phyloP scores from a whole-genome alignment of 306 rosid species.

The Glycine tomentella region DNA sequence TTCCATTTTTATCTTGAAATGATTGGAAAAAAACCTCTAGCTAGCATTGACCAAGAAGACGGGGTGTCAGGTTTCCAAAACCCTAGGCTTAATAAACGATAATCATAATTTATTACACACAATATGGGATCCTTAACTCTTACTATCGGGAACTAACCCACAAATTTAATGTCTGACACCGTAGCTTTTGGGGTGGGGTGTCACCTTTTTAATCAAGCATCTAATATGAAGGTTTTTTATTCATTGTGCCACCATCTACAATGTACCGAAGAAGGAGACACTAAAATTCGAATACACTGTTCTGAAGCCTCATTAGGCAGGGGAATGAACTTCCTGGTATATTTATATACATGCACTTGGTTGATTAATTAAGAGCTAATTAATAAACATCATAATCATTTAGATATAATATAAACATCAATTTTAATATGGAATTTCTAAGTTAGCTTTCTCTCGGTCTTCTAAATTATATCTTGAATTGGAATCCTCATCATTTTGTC shows the following conservation, averaged over 20 bases:
- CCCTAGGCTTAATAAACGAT: constrained; percentile 59
- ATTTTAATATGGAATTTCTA: constrained; percentile 18
- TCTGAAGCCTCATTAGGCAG: constrained; percentile 55
- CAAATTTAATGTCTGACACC: constrained; percentile 52
- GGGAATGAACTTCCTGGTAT: too few species aligned
- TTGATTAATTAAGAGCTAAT: neutral
- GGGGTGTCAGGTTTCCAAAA: constrained; percentile 51
- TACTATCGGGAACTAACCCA: constrained; percentile 49
- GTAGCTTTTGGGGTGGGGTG: constrained; percentile 36
- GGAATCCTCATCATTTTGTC: neutral
- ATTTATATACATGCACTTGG: neutral
- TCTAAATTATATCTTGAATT: neutral
- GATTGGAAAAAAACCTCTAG: constrained; percentile 30
- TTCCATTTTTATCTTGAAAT: constrained; percentile 9
- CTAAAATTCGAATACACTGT: constrained; percentile 55
- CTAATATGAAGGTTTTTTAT: constrained; percentile 26
- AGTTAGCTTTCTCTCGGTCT: neutral
- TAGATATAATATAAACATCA: constrained; percentile 38
- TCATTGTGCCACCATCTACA: constrained; percentile 42
- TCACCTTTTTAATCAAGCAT: constrained; percentile 27
- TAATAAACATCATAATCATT: constrained; percentile 29
- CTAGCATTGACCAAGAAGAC: constrained; percentile 47
- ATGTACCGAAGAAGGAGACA: constrained; percentile 2
- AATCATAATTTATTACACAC: constrained; percentile 37
- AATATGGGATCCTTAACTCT: constrained; percentile 48